Evolutionary conservation across 208 protist species (phyloP).

Genomic region (Crithidia expoeki): DNA sequence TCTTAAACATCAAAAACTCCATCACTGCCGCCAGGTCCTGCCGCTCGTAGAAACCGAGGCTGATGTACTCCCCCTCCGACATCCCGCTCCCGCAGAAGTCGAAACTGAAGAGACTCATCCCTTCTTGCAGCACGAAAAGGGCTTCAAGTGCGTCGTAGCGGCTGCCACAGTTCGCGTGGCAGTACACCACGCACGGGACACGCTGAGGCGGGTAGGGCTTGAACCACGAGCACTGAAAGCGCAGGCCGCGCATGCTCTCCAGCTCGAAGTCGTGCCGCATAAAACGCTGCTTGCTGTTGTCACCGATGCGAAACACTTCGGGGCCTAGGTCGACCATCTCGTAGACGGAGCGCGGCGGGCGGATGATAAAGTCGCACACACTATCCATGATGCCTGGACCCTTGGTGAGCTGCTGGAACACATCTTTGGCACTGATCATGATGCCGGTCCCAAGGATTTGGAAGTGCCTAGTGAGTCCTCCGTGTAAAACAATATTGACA

Average conservation of each 20-base stretch:
- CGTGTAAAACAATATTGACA: neutral
- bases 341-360: slow-evolving; percentile 76
- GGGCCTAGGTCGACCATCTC: slow-evolving; percentile 62
- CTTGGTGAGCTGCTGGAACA: slow-evolving; percentile 42
- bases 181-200: slow-evolving; percentile 91
- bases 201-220: slow-evolving; percentile 38
- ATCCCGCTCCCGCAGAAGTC: slow-evolving; percentile 93
- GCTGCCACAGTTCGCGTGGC: slow-evolving; percentile 90
- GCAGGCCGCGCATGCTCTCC: slow-evolving; percentile 82
- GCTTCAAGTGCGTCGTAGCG: slow-evolving; percentile 82
- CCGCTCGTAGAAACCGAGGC: slow-evolving; percentile 95
- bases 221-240: slow-evolving; percentile 86
- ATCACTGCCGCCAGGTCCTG: slow-evolving; percentile 91
- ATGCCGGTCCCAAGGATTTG: neutral
- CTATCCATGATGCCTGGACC: slow-evolving; percentile 62
- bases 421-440: slow-evolving; percentile 51
- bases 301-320: slow-evolving; percentile 62
- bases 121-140: slow-evolving; percentile 78
- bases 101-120: slow-evolving; percentile 92
- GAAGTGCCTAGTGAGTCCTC: neutral
- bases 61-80: slow-evolving; percentile 95
- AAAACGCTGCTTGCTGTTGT: slow-evolving; percentile 44
- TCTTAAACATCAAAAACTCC: slow-evolving; percentile 73
- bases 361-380: slow-evolving; percentile 89
- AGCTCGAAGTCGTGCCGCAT: slow-evolving; percentile 76